Base-by-base conservation (phyloP, 2,329 filamentous ascomycete species). In the Chaetomium strumarium region DNA sequence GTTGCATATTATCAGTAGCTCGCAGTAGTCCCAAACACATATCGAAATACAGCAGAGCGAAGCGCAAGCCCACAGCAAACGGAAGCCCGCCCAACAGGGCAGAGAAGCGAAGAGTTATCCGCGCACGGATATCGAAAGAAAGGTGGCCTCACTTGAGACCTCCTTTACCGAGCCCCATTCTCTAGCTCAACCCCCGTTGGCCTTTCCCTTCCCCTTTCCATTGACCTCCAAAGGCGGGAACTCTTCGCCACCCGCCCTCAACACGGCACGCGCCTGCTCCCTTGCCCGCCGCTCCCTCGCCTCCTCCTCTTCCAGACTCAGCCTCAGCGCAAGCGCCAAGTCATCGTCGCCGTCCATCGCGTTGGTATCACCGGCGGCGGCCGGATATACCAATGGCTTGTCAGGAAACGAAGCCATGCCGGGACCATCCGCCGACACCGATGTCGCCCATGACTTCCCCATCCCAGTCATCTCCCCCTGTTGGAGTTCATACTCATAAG, bases 241-340 rank as follows among this genome's bases (percentile, higher is more conserved):
- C 37, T 66, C 66, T 17, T 67, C 63, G 55, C 31, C 62, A 45
- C 7, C 34, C 20, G 5, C 62, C 34, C 58, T 53, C 12, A 44
- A 58, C 12, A 49, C 57, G 51, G 55, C 57, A 42, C 51, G 57
- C 17, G 44, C 51, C 14, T 55, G 49, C 31, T 52, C 38, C 34
- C 17, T 47, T 17, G 20, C n/a, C 38, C 43, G 44, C 34, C 42
- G 48, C 52, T 66, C 65, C n/a, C 67, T 63, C 19, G 67, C 68
- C 58, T 73, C 67, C 51, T 78, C 74, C 56, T 84, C 79, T 39
- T 78, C 75, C 58, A 84, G 69, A 59, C 83, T 86, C 19, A 85
- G 68, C 55, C 75, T 74, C 45, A 85, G 65, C 2, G 83, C 83
- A 34, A 83, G 69, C 49, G 82, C 79, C 43, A 85, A 58, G 58